Evolutionary conservation across 208 protist genomes (phyloP).

Genomic region (Trypanosoma congolense): DNA sequence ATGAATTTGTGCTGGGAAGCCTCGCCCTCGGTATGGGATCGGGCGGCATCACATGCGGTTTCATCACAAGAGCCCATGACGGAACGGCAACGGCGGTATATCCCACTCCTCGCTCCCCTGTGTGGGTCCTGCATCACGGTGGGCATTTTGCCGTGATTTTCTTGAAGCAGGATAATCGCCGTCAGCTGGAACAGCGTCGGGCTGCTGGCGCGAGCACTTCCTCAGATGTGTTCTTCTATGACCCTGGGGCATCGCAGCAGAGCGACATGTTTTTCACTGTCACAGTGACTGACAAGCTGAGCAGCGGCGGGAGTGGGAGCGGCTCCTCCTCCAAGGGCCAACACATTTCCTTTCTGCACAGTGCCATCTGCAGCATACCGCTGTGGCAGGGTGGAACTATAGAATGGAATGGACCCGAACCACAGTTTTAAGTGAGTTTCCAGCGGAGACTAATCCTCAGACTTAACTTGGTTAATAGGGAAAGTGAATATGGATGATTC

Average conservation of each 20-base stretch:
- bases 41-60: slow-evolving; percentile 8
- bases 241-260: slow-evolving; percentile 38
- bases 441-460: no score
- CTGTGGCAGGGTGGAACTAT: slow-evolving; percentile 43
- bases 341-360: slow-evolving; percentile 56
- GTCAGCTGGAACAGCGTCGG: slow-evolving; percentile 47
- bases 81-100: slow-evolving; percentile 1
- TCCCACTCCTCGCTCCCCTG: slow-evolving; percentile 39
- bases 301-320: background rate
- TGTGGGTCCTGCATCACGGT: slow-evolving; percentile 71
- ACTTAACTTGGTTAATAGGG: no score
- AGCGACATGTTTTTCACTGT: slow-evolving; percentile 52
- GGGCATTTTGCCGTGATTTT: slow-evolving; percentile 66
- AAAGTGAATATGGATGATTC: no score
- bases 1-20: slow-evolving; percentile 6
- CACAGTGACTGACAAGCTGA: slow-evolving; percentile 12
- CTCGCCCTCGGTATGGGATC: background rate
- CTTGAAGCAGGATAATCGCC: slow-evolving; percentile 60
- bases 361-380: slow-evolving; percentile 44
- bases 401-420: slow-evolving; percentile 63
- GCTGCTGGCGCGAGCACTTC: slow-evolving; percentile 34
- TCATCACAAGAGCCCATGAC: slow-evolving; percentile 4
- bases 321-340: no score
- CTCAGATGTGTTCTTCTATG: slow-evolving; percentile 68
- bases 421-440: slow-evolving; percentile 26